phyloP scores from a whole-genome alignment of 2,329 filamentous ascomycete genomes.

The Trichoderma koningiopsis region DNA sequence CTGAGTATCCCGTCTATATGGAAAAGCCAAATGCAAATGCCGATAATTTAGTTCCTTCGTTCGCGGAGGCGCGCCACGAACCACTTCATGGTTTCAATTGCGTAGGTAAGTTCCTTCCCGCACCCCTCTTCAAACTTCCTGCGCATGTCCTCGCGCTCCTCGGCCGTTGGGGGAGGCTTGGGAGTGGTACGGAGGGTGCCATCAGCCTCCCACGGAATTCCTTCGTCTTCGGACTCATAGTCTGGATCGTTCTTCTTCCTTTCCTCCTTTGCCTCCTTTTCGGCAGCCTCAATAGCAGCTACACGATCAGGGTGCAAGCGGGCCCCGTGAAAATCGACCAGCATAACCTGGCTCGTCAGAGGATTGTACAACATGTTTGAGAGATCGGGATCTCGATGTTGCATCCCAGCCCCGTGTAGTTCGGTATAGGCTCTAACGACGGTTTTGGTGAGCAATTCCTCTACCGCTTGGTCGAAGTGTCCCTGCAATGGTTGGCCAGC shows the following conservation, averaged over 20 bases:
- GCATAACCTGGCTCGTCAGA: constrained; percentile 32
- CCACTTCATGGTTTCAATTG: not conserved
- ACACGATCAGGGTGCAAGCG: constrained; percentile 28
- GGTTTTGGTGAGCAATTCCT: constrained; percentile 15
- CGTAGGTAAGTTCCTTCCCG: not conserved
- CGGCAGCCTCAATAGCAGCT: not conserved
- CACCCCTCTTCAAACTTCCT: not conserved
- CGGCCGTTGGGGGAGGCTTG: not conserved
- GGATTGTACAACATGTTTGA: constrained; percentile 39
- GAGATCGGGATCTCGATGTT: constrained; percentile 36
- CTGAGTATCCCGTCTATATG: not conserved
- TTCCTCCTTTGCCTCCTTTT: too few species aligned
- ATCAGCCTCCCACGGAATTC: not conserved
- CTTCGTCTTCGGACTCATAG: not conserved
- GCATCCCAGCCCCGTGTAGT: constrained; percentile 31
- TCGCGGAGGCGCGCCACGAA: not conserved
- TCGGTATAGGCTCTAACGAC: not conserved
- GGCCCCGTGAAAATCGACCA: constrained; percentile 40
- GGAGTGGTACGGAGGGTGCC: not conserved
- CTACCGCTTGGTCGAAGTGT: not conserved
- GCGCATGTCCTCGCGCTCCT: not conserved
- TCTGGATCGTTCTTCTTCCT: too few species aligned
- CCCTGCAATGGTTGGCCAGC: constrained; percentile 24
- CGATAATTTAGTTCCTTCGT: not conserved
- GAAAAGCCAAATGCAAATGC: not conserved